phyloP scores from a whole-genome alignment of 2,329 filamentous ascomycete species.

The Fusarium equiseti region DNA sequence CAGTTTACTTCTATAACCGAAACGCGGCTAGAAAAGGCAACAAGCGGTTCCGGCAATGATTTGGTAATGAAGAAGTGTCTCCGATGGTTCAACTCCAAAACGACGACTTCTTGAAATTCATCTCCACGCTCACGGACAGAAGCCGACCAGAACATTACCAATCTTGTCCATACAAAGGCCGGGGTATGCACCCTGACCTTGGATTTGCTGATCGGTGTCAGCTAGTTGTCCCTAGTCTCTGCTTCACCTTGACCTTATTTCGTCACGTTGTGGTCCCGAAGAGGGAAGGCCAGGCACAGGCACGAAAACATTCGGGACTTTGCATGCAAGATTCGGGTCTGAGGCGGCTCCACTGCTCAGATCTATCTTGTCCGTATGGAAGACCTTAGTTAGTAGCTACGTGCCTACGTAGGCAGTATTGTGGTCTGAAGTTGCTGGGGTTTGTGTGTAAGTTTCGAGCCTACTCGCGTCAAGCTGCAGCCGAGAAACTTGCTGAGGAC shows the following conservation, averaged over 20 bases:
- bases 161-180: slow-evolving; percentile 13
- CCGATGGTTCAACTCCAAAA: slow-evolving; percentile 22
- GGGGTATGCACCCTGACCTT: slow-evolving; percentile 19
- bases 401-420: not conserved
- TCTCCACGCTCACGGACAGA: slow-evolving; percentile 28
- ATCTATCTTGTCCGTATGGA: slow-evolving; percentile 28
- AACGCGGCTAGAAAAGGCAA: slow-evolving; percentile 46
- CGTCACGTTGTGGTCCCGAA: slow-evolving; percentile 16
- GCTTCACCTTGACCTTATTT: slow-evolving; percentile 28
- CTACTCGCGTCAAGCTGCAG: not conserved
- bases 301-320: slow-evolving; percentile 31
- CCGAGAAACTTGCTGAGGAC: not conserved
- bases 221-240: slow-evolving; percentile 15
- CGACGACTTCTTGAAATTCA: slow-evolving; percentile 4
- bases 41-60: slow-evolving; percentile 40
- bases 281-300: slow-evolving; percentile 25
- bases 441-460: slow-evolving; percentile 3
- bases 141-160: slow-evolving; percentile 32
- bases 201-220: slow-evolving; percentile 22
- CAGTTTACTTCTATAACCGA: slow-evolving; percentile 21
- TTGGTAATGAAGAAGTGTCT: slow-evolving; percentile 33
- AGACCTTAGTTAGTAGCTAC: slow-evolving; percentile 2
- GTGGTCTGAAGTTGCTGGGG: not conserved
- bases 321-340: slow-evolving; percentile 41
- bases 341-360: slow-evolving; percentile 37